Percentiles rank a stretch among this genome's conserved stretches.
These are phyloP conservation scores for Neurospora sp. DNA, from an alignment of 495 filamentous ascomycete species.

Conservation along the genomic window DNA sequence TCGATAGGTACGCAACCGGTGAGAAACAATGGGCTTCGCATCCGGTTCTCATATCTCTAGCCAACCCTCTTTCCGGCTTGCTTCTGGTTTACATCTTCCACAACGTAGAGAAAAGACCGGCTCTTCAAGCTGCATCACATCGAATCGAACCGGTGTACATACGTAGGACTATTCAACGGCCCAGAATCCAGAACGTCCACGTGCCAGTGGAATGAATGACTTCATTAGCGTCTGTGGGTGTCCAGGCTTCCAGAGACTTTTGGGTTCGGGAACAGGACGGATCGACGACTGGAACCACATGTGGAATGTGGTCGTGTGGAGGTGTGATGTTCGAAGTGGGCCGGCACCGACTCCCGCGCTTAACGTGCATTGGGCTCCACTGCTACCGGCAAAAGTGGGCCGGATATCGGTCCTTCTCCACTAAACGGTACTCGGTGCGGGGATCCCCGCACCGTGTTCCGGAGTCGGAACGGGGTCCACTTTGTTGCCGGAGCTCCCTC, in stretches of 20 bases:
- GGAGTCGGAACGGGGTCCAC: too few species aligned
- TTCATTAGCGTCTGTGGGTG: background rate
- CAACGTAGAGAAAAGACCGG: background rate
- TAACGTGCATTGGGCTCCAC: background rate
- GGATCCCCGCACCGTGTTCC: background rate
- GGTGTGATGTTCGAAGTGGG: background rate
- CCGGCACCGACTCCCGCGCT: background rate
- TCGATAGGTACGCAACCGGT: background rate
- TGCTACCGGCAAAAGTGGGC: background rate
- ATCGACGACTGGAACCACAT: background rate
- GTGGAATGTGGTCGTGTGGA: background rate
- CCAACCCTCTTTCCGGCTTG: background rate
- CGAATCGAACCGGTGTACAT: background rate
- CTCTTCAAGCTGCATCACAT: background rate
- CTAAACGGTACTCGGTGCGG: background rate
- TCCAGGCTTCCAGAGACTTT: background rate
- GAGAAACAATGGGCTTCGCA: background rate
- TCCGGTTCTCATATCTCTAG: background rate
- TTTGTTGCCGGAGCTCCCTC: too few species aligned
- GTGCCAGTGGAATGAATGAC: background rate
- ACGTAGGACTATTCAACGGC: background rate
- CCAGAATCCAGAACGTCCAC: background rate
- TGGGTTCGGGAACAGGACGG: background rate
- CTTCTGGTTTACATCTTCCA: background rate
- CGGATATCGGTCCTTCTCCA: background rate